Base-by-base conservation (phyloP, 768 basidiomycete genomes). In the Collybia mongolica region DNA sequence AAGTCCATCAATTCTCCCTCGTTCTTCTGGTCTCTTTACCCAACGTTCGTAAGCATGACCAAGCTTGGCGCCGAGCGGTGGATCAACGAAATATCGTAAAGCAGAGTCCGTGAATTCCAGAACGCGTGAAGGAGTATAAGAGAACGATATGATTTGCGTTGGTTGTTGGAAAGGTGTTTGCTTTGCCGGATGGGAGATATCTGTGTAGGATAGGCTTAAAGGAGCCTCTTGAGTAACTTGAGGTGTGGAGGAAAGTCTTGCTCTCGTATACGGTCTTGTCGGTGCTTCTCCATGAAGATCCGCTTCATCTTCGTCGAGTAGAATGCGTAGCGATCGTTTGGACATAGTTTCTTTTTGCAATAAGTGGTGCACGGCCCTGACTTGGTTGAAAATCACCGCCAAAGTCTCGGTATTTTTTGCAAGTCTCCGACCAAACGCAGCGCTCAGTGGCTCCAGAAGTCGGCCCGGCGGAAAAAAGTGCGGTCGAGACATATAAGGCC, bases 41-140 rank as follows among this genome's bases (percentile, higher is more conserved):
- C 91, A 93, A 9, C 76, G 73, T 9, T 89, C 83, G 64, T 88
- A 93, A 0, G 86, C 88, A 65, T 83, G 77, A 0, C 73, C 69
- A 2, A 94, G 76, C 55, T 88, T 77, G 0, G 87, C 88, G 6
- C 76, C 72, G 5, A 56, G 65, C 2, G 89, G 91, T 8, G 90
- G 89, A 41, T 80, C 73, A 39, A 82, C 73, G 56, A 81, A 90
- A 63, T 88, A 91, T 43, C 83, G 77, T 71, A 92, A 57, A 0
- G 88, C 83, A 15, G 83, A 77, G 62, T 93, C 74, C 17, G 75
- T 76, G 64, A 90, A 90, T 51, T 81, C 75, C 22, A 87, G 77
- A 12, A 66, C 69, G 44, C 79, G 81, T 6, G 60, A 65, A 12
- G 81, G 68, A 14, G 77, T 78, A 59, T 89, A 89, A 6, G 89